A percentile compares a stretch with the other conserved stretches of the same genome.
These are phyloP conservation scores for Salix koriyanagi DNA, from an alignment of 345 rosid species.

Conservation along the genomic window DNA sequence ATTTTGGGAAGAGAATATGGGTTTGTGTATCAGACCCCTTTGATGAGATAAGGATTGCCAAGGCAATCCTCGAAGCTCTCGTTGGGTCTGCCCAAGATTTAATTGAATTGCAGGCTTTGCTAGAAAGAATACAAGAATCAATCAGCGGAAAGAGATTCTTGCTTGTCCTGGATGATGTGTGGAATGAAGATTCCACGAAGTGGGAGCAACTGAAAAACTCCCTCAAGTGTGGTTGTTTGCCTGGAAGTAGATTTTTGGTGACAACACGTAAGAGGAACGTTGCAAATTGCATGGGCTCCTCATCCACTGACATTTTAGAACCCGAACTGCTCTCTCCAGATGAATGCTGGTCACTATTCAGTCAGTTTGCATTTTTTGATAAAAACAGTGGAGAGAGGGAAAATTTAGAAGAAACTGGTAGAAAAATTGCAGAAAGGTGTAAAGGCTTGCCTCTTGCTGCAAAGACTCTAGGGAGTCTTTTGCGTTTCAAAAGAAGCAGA, in stretches of 20 bases:
- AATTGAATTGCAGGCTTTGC: neutral
- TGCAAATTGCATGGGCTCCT: neutral
- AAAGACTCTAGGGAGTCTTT: slow-evolving; percentile 1
- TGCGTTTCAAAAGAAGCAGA: neutral
- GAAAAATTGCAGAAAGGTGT: neutral
- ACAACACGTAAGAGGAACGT: neutral
- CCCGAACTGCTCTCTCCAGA: neutral
- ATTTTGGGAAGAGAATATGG: slow-evolving; percentile 8
- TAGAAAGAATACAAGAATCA: neutral
- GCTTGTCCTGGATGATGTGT: slow-evolving; percentile 7
- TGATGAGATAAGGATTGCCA: neutral
- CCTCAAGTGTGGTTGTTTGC: neutral
- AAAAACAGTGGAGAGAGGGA: neutral
- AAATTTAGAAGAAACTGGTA: neutral
- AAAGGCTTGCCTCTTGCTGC: slow-evolving; percentile 10
- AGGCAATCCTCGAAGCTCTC: slow-evolving; percentile 5
- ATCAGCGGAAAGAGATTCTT: neutral
- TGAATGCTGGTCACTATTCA: slow-evolving; percentile 1
- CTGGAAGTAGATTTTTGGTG: slow-evolving; percentile 2
- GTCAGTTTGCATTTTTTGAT: neutral
- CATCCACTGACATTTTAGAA: neutral
- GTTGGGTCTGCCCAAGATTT: rapidly evolving
- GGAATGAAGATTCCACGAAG: neutral
- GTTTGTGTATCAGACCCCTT: slow-evolving; percentile 15
- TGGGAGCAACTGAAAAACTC: neutral